A percentile compares a stretch with the other conserved stretches of the same genome.
phyloP scores from a whole-genome alignment of 73 alveolate genomes.

The Blepharisma japonicum region DNA sequence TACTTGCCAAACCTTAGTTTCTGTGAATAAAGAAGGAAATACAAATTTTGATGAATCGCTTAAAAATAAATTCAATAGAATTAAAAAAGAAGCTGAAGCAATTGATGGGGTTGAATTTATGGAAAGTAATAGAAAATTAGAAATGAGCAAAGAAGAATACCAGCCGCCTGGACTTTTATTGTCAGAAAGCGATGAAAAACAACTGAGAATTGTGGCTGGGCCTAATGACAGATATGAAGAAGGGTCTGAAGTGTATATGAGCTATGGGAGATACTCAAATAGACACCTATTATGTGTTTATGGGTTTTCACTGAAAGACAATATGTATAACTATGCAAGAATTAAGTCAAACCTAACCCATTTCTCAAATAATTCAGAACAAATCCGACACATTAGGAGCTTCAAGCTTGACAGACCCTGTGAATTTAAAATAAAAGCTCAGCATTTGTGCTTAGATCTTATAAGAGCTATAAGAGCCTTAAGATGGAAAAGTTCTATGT shows the following conservation, averaged over 20 bases:
- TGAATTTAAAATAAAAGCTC: neutral
- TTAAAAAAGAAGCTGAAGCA: no score
- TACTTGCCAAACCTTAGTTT: no score
- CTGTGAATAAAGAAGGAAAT: no score
- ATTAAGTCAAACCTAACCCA: no score
- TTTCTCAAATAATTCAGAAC: no score
- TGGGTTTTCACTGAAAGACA: conserved; percentile 20
- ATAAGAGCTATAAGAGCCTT: neutral
- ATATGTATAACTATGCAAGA: neutral
- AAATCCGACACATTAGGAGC: neutral
- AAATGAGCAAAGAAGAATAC: neutral
- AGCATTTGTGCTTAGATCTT: neutral
- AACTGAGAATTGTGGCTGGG: conserved; percentile 9
- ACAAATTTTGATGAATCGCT: no score
- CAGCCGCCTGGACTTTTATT: neutral
- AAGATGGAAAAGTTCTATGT: neutral
- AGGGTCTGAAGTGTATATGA: conserved; percentile 27
- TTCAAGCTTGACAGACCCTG: neutral
- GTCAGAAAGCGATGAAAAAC: conserved; percentile 4
- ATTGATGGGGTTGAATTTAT: no score
- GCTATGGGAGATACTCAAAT: conserved; percentile 32
- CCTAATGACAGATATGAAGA: conserved; percentile 21
- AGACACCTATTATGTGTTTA: neutral
- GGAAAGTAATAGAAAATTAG: no score
- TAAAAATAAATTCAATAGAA: no score